These are phyloP conservation scores for Leccinum barrowsii DNA, from an alignment of 768 basidiomycete genomes.

Conservation along the genomic window DNA sequence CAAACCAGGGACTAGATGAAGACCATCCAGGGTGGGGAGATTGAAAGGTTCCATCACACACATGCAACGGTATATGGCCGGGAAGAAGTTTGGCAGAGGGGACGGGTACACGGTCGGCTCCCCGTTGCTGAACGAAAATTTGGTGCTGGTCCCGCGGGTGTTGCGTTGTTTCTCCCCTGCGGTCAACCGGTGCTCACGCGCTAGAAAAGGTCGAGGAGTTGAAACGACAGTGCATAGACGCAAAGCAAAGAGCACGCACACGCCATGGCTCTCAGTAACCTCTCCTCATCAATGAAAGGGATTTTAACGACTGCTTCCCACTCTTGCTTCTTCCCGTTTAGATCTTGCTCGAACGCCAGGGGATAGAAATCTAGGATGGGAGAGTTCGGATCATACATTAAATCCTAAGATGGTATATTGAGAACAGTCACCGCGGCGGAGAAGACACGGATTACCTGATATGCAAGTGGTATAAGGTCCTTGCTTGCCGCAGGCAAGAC, in stretches of 20 bases:
- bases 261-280: constrained; percentile 80
- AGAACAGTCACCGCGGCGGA: neutral
- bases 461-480: constrained; percentile 84
- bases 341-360: constrained; percentile 81
- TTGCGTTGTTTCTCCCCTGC: constrained; percentile 76
- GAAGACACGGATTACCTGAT: constrained; percentile 49
- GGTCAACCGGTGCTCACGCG: constrained; percentile 73
- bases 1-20: constrained; percentile 83
- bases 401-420: constrained; percentile 49
- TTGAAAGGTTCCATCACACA: constrained; percentile 82
- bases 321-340: constrained; percentile 97
- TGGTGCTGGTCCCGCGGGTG: constrained; percentile 71
- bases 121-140: constrained; percentile 65
- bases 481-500: constrained; percentile 89
- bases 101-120: constrained; percentile 79
- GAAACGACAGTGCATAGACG: neutral
- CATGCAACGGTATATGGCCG: constrained; percentile 73
- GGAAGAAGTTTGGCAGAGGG: constrained; percentile 93
- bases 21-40: constrained; percentile 79
- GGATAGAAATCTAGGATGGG: constrained; percentile 96
- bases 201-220: constrained; percentile 34
- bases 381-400: constrained; percentile 84
- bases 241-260: constrained; percentile 36
- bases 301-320: constrained; percentile 99
- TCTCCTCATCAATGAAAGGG: constrained; percentile 86